Evolutionary conservation across 805 yeast species (phyloP), one percentile per base, ranked within the genome.

Genomic region (Pichia scutulata): DNA sequence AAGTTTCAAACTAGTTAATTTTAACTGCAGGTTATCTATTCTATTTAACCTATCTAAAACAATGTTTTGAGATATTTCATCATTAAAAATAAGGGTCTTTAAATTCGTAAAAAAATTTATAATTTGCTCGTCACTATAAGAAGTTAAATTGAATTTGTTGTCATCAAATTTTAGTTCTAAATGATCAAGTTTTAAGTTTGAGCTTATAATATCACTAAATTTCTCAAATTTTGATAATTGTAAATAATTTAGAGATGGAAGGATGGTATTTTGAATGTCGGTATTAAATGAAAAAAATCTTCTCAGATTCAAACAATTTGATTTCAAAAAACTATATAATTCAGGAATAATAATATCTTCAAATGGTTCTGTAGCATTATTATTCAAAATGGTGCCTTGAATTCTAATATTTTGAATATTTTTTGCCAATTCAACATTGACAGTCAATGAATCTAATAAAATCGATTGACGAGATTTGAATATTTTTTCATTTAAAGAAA

Each of bases 401-500:
- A 77, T 61, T 0, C 59, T 58, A 2, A 78, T 56, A 26, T 68
- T 62, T 40, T 68, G 60, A 2, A 78, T 62, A 39, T 59, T 57
- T 4, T 48, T 16, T 21, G 67, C 63, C 21, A 76, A 61, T 5
- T 62, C 61, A 2, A 68, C 53, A 48, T 75, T 72, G 43, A 69
- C 52, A 5, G 46, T 49, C 24, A 76, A 55, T 1, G 74, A 64
- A 21, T 70, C 69, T 13, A 69, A 44, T 40, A 81, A 60, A 3
- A 73, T 63, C 39, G 67, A 68, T 44, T 80, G 65, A 53, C 76
- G 69, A 22, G 70, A 60, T 25, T 63, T 55, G 12, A 69, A 60
- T 19, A 73, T 60, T 43, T 70, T 55, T 28, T 66, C 70, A 47
- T 74, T 70, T 43, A 70, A 69, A 39, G 68, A 67, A 0, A 49